Percentiles rank a stretch among this genome's conserved stretches.
Conservation (phyloP, 768 basidiomycete genomes). For the Podaxis sp. region DNA sequence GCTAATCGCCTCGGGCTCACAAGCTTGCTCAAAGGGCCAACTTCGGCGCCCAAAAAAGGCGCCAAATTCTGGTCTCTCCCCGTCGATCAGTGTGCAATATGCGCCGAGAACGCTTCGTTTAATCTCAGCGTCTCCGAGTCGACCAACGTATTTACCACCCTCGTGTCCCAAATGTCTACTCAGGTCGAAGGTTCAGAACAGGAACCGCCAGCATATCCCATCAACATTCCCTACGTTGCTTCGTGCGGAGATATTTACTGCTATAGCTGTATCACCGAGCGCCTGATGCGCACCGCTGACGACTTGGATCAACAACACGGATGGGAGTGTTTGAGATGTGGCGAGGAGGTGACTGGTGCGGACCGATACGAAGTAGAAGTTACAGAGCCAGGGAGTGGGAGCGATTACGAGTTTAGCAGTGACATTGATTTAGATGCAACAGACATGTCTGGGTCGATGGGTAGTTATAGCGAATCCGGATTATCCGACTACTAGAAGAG, state of each 20-base stretch:
- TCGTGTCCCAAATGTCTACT: constrained; percentile 12
- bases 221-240: constrained; percentile 79
- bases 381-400: constrained; percentile 33
- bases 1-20: constrained; percentile 9
- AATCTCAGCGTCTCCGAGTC: constrained; percentile 53
- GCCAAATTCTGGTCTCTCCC: constrained; percentile 73
- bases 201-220: constrained; percentile 54
- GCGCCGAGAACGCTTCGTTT: constrained; percentile 70
- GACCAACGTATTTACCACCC: constrained; percentile 40
- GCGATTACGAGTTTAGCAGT: constrained; percentile 60
- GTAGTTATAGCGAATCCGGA: constrained; percentile 45
- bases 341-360: constrained; percentile 56
- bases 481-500: constrained; percentile 26
- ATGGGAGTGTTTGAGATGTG: constrained; percentile 87
- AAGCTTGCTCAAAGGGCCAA: neutral
- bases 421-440: constrained; percentile 42
- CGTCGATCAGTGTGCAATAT: constrained; percentile 83
- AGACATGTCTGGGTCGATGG: constrained; percentile 54
- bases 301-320: constrained; percentile 51
- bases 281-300: constrained; percentile 68
- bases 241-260: constrained; percentile 88
- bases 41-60: constrained; percentile 20
- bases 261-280: constrained; percentile 87
- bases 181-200: constrained; percentile 24
- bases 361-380: constrained; percentile 52